Base-by-base conservation (phyloP, 768 basidiomycete genomes). In the Tricholoma terreum region DNA sequence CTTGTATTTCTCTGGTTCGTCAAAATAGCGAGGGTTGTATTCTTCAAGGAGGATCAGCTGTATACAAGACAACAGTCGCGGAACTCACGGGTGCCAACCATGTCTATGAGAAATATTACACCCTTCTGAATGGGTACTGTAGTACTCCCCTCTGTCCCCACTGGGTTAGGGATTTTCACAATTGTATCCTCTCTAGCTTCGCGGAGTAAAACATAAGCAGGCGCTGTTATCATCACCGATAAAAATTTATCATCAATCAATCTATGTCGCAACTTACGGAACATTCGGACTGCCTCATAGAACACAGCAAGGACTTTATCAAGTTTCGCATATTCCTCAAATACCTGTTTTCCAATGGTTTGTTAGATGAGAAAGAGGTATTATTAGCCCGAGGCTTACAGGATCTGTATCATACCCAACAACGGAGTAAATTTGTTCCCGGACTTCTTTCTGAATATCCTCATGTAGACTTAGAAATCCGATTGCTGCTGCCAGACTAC, bases 21-120 rank as follows among this genome's bases (percentile, higher is more conserved):
- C 72, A 57, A 78, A 82, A 61, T 81, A 79, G 12, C 78, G 70
- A 2, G 80, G 73, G 56, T 82, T 82, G 63, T 80, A 76, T 66
- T 80, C 81, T 83, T 49, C 14, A 38, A 24, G 17, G 50, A n/a
- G 15, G 48, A 17, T 45, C 27, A 55, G 40, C 1, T 4, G 19
- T 12, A 17, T 4, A 22, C n/a, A 12, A n/a, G 17, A 12, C 24
- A 3, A 17, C 31, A 22, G 43, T 21, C 19, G 14, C 12, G 34
- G 24, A 21, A 73, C 79, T 71, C 60, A 82, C 80, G 75, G 50
- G 80, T 67, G 58, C 79, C 80, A 55, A 82, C 59, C 75, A 80
- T 75, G 59, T 83, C 81, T 6, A 80, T 69, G 3, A 80, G 62
- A 12, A 79, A 75, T 61, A 69, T 65, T 1, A 68, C 65, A 5